Conservation (phyloP, 768 basidiomycete genomes). For the Psilocybe cubensis region DNA sequence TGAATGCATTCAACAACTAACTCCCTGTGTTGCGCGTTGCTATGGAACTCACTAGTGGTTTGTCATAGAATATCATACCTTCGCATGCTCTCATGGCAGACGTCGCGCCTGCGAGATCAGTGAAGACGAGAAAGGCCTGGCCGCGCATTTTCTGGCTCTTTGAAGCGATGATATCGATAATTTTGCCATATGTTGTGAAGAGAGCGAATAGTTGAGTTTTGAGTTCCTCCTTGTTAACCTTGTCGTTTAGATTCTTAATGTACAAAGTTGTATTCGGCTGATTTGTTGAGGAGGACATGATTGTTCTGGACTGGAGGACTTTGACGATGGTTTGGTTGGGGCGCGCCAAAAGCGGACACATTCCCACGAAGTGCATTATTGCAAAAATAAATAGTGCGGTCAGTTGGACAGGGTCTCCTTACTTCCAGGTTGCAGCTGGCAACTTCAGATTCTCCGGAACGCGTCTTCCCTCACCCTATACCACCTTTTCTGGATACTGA, state of each 20-base stretch:
- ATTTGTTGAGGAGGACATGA: constrained; percentile 54
- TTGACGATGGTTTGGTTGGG: not conserved
- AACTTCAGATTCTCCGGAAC: constrained; percentile 7
- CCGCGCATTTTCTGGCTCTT: constrained; percentile 87
- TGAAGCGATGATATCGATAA: constrained; percentile 92
- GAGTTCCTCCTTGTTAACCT: constrained; percentile 90
- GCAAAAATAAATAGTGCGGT: constrained; percentile 2
- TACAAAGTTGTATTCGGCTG: constrained; percentile 91
- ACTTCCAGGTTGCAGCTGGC: constrained; percentile 14
- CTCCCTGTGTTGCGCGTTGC: constrained; percentile 6
- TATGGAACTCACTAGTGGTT: constrained; percentile 74
- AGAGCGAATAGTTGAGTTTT: constrained; percentile 81
- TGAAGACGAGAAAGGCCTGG: constrained; percentile 96
- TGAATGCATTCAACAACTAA: constrained; percentile 7
- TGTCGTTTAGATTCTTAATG: constrained; percentile 91
- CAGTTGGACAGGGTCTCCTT: not conserved
- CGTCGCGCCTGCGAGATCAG: constrained; percentile 88
- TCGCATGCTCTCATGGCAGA: constrained; percentile 92
- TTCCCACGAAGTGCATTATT: constrained; percentile 28
- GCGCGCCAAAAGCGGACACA: constrained; percentile 9
- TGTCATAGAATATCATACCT: constrained; percentile 93
- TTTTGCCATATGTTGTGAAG: constrained; percentile 91
- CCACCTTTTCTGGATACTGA: not conserved
- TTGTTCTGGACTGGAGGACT: constrained; percentile 9
- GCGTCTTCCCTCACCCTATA: not conserved